Evolutionary conservation across 2,329 filamentous ascomycete genomes (phyloP), one percentile per base, ranked within the genome.

Genomic region (Nemania abortiva): DNA sequence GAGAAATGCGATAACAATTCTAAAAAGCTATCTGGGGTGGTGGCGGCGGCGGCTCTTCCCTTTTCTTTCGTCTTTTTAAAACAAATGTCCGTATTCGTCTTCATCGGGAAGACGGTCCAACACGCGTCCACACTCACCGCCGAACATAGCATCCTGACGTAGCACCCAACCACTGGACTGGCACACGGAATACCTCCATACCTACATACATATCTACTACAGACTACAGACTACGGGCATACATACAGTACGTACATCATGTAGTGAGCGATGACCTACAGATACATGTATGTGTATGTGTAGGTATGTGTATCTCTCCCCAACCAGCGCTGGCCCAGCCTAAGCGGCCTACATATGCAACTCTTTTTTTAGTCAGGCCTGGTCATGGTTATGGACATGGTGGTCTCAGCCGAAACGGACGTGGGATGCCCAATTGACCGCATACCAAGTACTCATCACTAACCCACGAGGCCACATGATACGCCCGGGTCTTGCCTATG

Each of bases 41-140:
- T 27, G 61, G 68, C 18, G 67, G 68, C 18, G 67, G 65, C 55
- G 52, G 50, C 58, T 63, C 62, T 57, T 59, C 53, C 53, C 50
- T 69, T 66, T 66, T 66, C 45, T 68, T 63, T 52, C 42, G 13
- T 55, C 54, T 56, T 59, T 57, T 39, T 39, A 56, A 54, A 57
- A 52, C 50, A 29, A 63, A 42, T 15, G 22, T 20, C 59, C 52
- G 47, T 60, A 50, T 45, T 37, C 22, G 49, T 60, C 55, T 45
- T 37, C 22, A 39, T 66, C 70, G 70, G 70, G 63, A 70, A 63
- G 62, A 70, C 68, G 70, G 70, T 64, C 70, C 70, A 68, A 18
- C 59, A 66, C 50, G 60, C 70, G 70, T 60, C 58, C 52, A 62
- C 60, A 22, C 60, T 50, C 62, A 54, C 63, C 69, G 63, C 64